Percentiles rank a stretch among this genome's conserved stretches.
These are phyloP conservation scores for Penicillium lagena DNA, from an alignment of 495 filamentous ascomycete genomes.

Conservation along the genomic window DNA sequence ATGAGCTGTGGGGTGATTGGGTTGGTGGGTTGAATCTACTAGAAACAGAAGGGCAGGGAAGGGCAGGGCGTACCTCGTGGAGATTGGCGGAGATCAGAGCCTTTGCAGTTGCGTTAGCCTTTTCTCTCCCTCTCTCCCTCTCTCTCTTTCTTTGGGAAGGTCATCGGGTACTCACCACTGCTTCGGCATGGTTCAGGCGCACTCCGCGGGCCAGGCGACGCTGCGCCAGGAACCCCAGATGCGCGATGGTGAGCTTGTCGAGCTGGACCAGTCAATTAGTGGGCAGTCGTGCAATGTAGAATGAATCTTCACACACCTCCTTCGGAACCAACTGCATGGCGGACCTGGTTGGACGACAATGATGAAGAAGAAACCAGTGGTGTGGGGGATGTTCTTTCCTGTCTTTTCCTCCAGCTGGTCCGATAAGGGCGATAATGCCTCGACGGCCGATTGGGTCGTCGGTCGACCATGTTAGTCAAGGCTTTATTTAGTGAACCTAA, in stretches of 20 bases:
- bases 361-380: no score
- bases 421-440: conserved; percentile 12
- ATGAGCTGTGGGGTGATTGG: conserved; percentile 54
- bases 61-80: conserved; percentile 61
- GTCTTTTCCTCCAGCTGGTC: not conserved
- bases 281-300: no score
- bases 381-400: conserved; percentile 3
- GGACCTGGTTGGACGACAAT: conserved; percentile 6
- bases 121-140: no score
- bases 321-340: conserved; percentile 80
- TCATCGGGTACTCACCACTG: conserved; percentile 52
- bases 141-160: no score
- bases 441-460: conserved; percentile 17
- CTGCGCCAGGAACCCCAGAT: conserved; percentile 85
- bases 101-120: conserved; percentile 27
- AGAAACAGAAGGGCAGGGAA: not conserved
- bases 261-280: conserved; percentile 45
- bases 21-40: not conserved
- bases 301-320: conserved; percentile 54
- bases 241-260: conserved; percentile 93
- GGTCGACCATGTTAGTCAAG: conserved; percentile 20
- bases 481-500: conserved; percentile 4
- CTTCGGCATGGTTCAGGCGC: conserved; percentile 85
- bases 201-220: conserved; percentile 82
- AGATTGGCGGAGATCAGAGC: conserved; percentile 86